phyloP scores from a whole-genome alignment of 1,284 basidiomycete genomes.

The Phellopilus nigrolimitatus region DNA sequence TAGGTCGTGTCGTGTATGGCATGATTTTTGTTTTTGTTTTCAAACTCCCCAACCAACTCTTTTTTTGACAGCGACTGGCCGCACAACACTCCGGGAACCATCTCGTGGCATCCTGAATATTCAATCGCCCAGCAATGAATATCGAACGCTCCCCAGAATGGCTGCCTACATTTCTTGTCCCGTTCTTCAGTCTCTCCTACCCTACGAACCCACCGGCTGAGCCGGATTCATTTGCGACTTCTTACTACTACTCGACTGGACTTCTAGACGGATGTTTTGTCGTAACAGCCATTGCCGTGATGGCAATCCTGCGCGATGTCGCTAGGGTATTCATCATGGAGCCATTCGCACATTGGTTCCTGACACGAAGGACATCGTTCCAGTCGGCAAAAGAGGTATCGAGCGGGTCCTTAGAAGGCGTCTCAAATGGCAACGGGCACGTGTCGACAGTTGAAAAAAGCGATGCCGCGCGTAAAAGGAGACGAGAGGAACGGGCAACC shows the following conservation, averaged over 20 bases:
- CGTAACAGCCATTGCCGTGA: conserved; percentile 67
- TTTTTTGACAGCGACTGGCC: background rate
- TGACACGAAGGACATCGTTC: conserved; percentile 39
- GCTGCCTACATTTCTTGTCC: conserved; percentile 50
- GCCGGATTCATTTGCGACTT: conserved; percentile 66
- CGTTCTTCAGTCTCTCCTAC: conserved; percentile 76
- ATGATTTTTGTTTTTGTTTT: conserved; percentile 7
- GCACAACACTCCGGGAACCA: background rate
- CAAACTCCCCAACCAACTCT: conserved; percentile 3
- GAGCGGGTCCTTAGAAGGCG: conserved; percentile 27
- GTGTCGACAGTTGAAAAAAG: conserved; percentile 26
- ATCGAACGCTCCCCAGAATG: conserved; percentile 34
- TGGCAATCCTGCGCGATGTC: conserved; percentile 76
- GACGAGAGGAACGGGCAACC: conserved; percentile 46
- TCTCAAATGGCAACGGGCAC: conserved; percentile 31
- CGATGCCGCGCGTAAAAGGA: conserved; percentile 21
- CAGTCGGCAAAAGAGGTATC: conserved; percentile 28
- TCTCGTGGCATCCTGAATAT: conserved; percentile 11
- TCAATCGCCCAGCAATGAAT: conserved; percentile 31
- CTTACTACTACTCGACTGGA: conserved; percentile 66
- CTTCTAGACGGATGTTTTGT: conserved; percentile 68
- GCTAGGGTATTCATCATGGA: conserved; percentile 68
- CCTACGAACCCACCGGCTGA: conserved; percentile 49
- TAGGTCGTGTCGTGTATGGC: conserved; percentile 8
- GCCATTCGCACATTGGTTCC: conserved; percentile 73